Conservation (phyloP, 805 yeast species). For the Kodamaea fukazawae region DNA sequence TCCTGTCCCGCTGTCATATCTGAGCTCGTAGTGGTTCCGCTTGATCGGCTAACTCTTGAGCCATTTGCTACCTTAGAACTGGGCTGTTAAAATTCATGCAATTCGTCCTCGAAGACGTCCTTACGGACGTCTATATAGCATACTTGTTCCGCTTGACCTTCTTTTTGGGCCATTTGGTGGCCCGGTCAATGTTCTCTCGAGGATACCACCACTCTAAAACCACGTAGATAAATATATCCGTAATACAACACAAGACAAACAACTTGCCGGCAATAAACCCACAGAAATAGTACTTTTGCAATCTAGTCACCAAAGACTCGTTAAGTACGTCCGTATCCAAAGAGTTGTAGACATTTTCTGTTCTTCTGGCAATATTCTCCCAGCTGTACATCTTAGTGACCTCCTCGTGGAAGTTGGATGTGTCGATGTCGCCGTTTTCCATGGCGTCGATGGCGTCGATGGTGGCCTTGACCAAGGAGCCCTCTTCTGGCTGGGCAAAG, state of each 20-base stretch:
- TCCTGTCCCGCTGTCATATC: too few species aligned
- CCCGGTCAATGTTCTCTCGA: conserved; percentile 63
- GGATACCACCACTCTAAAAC: conserved; percentile 75
- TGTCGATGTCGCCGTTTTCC: conserved; percentile 58
- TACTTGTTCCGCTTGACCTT: not conserved
- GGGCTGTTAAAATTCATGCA: too few species aligned
- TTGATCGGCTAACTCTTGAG: too few species aligned
- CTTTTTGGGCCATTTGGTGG: conserved; percentile 70
- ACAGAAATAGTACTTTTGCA: conserved; percentile 63
- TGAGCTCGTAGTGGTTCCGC: too few species aligned
- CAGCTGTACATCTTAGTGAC: conserved; percentile 86
- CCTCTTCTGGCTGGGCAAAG: conserved; percentile 85
- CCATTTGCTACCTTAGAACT: too few species aligned
- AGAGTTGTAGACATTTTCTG: conserved; percentile 74
- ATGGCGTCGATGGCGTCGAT: conserved; percentile 64
- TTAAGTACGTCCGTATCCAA: conserved; percentile 39
- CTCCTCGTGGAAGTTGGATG: conserved; percentile 73
- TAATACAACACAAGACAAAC: conserved; percentile 74
- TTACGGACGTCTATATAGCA: too few species aligned
- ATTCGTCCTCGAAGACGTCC: too few species aligned
- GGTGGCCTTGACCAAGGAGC: conserved; percentile 71
- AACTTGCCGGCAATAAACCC: conserved; percentile 86
- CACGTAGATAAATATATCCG: conserved; percentile 65
- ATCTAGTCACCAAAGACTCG: conserved; percentile 55
- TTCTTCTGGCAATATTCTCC: conserved; percentile 82